phyloP scores from a whole-genome alignment of 179 eudicot genomes.

The Drosera spatulata region DNA sequence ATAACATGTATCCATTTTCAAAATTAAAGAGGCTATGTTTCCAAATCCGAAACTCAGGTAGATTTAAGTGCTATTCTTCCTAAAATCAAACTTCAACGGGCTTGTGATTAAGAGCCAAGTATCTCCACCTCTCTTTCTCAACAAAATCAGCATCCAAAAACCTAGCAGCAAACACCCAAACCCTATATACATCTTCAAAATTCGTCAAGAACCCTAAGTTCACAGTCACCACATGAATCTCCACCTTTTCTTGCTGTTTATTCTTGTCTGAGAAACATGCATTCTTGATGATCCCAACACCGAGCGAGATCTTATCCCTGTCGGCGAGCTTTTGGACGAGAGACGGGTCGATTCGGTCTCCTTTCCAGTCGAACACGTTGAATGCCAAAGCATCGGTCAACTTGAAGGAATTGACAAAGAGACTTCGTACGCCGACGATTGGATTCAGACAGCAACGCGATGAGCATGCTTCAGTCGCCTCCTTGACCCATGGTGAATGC shows the following conservation, averaged over 20 bases:
- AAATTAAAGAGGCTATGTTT: too few relatives aligned
- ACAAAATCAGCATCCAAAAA: slow-evolving; percentile 89
- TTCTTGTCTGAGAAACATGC: slow-evolving; percentile 39
- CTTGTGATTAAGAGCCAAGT: slow-evolving; percentile 71
- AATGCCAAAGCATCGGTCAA: slow-evolving; percentile 37
- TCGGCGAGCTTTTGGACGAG: slow-evolving; percentile 71
- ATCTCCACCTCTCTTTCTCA: slow-evolving; percentile 85
- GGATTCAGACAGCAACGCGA: slow-evolving; percentile 33
- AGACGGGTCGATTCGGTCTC: slow-evolving; percentile 53
- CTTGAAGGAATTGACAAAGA: background rate
- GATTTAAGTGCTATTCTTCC: too few relatives aligned
- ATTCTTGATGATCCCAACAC: slow-evolving; percentile 30
- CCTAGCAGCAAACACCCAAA: slow-evolving; percentile 65
- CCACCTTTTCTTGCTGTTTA: slow-evolving; percentile 24
- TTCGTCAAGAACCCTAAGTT: slow-evolving; percentile 50
- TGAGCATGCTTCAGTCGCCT: slow-evolving; percentile 25
- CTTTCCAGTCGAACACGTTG: slow-evolving; percentile 79
- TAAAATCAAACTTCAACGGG: slow-evolving; percentile 23
- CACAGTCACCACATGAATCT: slow-evolving; percentile 36
- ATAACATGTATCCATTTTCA: too few relatives aligned
- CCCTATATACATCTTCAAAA: slow-evolving; percentile 61
- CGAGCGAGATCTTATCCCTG: slow-evolving; percentile 44
- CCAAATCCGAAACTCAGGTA: too few relatives aligned
- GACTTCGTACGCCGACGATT: slow-evolving; percentile 14
- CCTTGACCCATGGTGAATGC: slow-evolving; percentile 27